phyloP scores from a whole-genome alignment of 148 eudicot species.

The Suaeda aralocaspica region DNA sequence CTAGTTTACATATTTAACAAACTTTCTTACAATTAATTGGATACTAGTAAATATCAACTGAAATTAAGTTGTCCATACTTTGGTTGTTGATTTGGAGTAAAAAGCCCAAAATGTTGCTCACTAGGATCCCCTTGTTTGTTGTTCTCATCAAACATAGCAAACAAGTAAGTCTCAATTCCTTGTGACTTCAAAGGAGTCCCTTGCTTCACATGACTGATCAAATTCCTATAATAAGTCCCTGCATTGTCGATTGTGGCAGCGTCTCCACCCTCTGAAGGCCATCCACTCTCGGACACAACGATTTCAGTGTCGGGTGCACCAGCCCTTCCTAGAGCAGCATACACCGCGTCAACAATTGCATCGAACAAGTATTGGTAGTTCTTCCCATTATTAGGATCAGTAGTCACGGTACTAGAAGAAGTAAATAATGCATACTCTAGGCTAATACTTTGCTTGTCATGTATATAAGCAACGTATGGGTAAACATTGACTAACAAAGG shows the following conservation, averaged over 20 bases:
- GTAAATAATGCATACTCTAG: constrained; percentile 37
- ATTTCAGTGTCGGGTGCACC: not conserved
- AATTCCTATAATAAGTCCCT: constrained; percentile 1
- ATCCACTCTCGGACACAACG: constrained; percentile 5
- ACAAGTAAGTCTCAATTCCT: constrained; percentile 13
- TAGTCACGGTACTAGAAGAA: constrained; percentile 16
- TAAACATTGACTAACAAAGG: constrained; percentile 32
- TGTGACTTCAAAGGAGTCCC: constrained; percentile 8
- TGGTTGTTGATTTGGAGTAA: not conserved
- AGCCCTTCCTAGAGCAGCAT: constrained; percentile 23
- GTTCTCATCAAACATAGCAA: constrained; percentile 17
- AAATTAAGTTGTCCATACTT: constrained; percentile 12
- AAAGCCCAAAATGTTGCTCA: constrained; percentile 13
- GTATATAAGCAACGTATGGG: constrained; percentile 25
- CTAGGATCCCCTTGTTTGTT: not conserved
- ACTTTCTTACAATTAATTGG: no score
- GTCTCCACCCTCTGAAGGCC: constrained; percentile 6
- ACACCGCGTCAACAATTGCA: constrained; percentile 27
- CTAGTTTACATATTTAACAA: no score
- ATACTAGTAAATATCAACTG: not conserved
- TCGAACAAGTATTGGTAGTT: constrained; percentile 38
- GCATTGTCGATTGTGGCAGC: constrained; percentile 7
- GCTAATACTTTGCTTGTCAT: not conserved
- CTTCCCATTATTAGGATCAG: constrained; percentile 18
- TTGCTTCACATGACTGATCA: not conserved